phyloP scores from a whole-genome alignment of 2,329 filamentous ascomycete genomes.

The Sphaerulina populicola region DNA sequence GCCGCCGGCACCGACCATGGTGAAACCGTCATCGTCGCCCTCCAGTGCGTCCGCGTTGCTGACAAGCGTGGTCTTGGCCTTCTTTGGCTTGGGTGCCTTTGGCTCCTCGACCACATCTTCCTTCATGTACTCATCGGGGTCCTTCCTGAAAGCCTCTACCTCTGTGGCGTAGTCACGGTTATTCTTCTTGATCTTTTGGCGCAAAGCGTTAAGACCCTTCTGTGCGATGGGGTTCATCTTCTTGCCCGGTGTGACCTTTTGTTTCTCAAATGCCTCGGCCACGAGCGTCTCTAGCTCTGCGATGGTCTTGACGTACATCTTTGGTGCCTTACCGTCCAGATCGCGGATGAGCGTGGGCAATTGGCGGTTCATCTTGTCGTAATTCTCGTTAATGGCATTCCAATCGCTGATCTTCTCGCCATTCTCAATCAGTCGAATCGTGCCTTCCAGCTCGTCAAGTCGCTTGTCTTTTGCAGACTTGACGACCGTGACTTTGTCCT shows the following conservation, averaged over 20 bases:
- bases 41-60: slow-evolving; percentile 45
- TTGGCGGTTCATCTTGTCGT: slow-evolving; percentile 55
- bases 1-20: slow-evolving; percentile 79
- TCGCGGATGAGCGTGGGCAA: slow-evolving; percentile 41
- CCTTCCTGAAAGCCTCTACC: slow-evolving; percentile 75
- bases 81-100: slow-evolving; percentile 45
- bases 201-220: slow-evolving; percentile 89
- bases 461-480: slow-evolving; percentile 99
- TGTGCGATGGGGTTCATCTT: slow-evolving; percentile 98
- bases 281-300: slow-evolving; percentile 90
- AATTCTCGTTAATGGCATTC: slow-evolving; percentile 62
- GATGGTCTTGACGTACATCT: slow-evolving; percentile 84
- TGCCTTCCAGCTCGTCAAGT: slow-evolving; percentile 83
- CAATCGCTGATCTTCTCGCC: slow-evolving; percentile 96
- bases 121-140: slow-evolving; percentile 82
- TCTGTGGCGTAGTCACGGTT: slow-evolving; percentile 88
- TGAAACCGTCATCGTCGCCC: slow-evolving; percentile 77
- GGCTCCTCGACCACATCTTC: slow-evolving; percentile 67
- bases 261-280: slow-evolving; percentile 88
- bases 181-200: slow-evolving; percentile 98
- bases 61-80: slow-evolving; percentile 41
- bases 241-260: slow-evolving; percentile 80
- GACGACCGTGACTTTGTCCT: slow-evolving; percentile 75
- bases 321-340: slow-evolving; percentile 69
- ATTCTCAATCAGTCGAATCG: slow-evolving; percentile 87